Evolutionary conservation across 306 rosid genomes (phyloP), one percentile per base, ranked within the genome.

Genomic region (Dryas drummondii): DNA sequence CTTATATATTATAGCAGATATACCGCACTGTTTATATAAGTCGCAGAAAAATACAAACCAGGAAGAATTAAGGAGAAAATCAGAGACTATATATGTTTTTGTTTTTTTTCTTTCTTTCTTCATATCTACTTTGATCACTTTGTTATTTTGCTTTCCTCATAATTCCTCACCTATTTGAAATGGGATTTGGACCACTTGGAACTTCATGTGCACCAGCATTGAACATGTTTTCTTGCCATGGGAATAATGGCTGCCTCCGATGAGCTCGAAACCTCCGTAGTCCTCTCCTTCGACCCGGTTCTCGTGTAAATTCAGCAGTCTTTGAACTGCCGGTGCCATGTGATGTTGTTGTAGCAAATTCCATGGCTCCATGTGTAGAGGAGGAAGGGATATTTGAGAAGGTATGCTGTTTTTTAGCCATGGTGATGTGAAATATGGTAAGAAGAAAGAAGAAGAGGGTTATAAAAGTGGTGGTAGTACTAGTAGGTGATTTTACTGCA

Each of bases 161-260:
- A 46, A 54, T 10, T n/a, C 40, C 68, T 92, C 80, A 90, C 94
- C 92, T 90, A 72, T 90, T 93, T 71, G 98, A 93, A 80, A 90
- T 93, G 70, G 96, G 97, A 64, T 90, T 92, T 49, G 97, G 97
- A 78, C 97, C 97, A 79, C 97, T 92, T 45, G 97, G 97, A 10
- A 92, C 96, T 84, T 90, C 93, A 84, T 90, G 96, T 56, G 75
- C 87, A 82, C 86, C 77, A 0, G 77, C 88, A 75, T 80, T 84
- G 82, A 87, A 88, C 79, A 72, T 81, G 81, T 68, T 80, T 64
- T 82, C 78, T 74, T 81, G 55, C 91, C 90, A 68, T 57, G 82
- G 79, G 77, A 81, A 61, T 17, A 81, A 61, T 17, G 83, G 76
- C 69, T 82, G 76, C 37, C 73, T 51, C 58, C 79, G 72, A 10